A percentile compares a stretch with the other conserved stretches of the same genome.
phyloP scores from a whole-genome alignment of 108 stramenopile genomes.

The Fistulifera solaris region DNA sequence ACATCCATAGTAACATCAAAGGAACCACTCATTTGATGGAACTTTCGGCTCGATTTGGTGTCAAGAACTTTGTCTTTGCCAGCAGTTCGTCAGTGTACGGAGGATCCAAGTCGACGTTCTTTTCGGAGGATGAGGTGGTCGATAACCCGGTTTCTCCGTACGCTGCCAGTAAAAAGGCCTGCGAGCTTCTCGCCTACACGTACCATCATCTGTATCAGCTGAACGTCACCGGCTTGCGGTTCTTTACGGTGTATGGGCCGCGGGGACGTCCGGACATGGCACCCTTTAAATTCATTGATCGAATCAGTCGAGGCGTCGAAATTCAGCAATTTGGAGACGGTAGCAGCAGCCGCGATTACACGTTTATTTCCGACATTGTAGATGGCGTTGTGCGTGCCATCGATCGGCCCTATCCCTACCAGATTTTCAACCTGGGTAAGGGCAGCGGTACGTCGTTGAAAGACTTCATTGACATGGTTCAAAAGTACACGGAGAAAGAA shows the following conservation, averaged over 20 bases:
- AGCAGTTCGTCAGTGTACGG: constrained; percentile 93
- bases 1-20: constrained; percentile 94
- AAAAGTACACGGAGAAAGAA: constrained; percentile 54
- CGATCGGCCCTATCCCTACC: constrained; percentile 88
- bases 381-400: constrained; percentile 85
- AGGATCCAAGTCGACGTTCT: constrained; percentile 81
- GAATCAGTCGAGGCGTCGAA: constrained; percentile 82
- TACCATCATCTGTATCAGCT: constrained; percentile 94
- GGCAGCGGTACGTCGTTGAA: constrained; percentile 81
- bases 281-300: constrained; percentile 96
- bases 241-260: constrained; percentile 98
- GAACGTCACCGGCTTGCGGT: constrained; percentile 88
- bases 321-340: constrained; percentile 98
- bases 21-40: constrained; percentile 95
- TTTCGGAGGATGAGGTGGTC: constrained; percentile 91
- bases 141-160: constrained; percentile 95
- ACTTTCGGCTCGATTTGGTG: constrained; percentile 62
- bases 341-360: constrained; percentile 77
- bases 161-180: constrained; percentile 96
- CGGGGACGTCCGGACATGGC: constrained; percentile 96
- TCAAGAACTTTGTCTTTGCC: constrained; percentile 96
- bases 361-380: constrained; percentile 86
- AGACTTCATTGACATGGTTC: constrained; percentile 74
- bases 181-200: constrained; percentile 95
- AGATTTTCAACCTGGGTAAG: constrained; percentile 96